These are phyloP conservation scores for Ceriops tagal DNA, from an alignment of 345 rosid species.

Conservation along the genomic window DNA sequence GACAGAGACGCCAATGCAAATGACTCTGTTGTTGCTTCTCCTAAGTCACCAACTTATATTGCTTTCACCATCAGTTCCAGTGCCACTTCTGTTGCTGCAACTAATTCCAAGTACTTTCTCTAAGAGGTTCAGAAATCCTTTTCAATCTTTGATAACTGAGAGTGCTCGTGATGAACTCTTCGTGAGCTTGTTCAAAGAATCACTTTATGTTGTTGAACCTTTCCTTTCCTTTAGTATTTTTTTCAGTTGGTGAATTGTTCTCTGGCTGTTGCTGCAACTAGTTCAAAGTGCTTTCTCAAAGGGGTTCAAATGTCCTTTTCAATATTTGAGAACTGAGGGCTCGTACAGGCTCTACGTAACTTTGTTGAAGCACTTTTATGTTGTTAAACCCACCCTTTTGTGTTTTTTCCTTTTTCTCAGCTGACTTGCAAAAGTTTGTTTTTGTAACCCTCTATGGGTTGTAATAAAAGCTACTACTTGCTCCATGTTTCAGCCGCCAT, in stretches of 20 bases:
- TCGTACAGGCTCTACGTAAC: neutral
- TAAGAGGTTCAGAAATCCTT: constrained; percentile 21
- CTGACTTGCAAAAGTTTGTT: neutral
- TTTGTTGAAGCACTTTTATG: neutral
- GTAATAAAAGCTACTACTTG: neutral
- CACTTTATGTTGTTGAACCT: neutral
- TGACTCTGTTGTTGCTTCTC: constrained; percentile 33
- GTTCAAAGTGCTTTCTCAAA: constrained; percentile 17
- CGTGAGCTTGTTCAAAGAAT: neutral
- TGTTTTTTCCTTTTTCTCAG: neutral
- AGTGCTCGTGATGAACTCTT: neutral
- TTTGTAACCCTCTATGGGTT: neutral
- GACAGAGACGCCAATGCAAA: constrained; percentile 45
- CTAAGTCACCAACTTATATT: constrained; percentile 23
- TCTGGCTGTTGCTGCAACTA: constrained; percentile 13
- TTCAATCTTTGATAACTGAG: constrained; percentile 16
- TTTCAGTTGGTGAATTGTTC: neutral
- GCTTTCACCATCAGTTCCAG: constrained; percentile 1
- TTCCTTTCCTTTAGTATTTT: neutral
- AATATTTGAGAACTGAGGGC: neutral
- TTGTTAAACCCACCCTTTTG: neutral
- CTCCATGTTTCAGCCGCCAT: neutral
- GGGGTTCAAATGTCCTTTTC: constrained; percentile 4
- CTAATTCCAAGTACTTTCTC: constrained; percentile 16
- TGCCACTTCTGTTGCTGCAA: constrained; percentile 18